Evolutionary conservation across 345 rosid genomes (phyloP).

Genomic region (Cardiospermum halicacabum): DNA sequence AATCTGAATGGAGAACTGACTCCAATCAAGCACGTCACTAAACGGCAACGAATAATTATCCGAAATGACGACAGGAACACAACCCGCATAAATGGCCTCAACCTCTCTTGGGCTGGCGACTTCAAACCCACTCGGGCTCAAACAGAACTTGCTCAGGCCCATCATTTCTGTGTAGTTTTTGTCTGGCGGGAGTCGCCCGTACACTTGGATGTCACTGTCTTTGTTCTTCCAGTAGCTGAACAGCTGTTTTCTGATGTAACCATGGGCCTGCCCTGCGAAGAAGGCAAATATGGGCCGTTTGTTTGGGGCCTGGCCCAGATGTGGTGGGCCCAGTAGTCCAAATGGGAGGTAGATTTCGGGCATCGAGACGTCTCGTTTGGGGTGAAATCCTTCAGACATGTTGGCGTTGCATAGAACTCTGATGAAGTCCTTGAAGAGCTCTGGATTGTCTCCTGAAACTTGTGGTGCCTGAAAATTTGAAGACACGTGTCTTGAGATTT

Average conservation of each 20-base stretch:
- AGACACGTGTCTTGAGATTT: no score
- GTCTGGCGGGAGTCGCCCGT: slow-evolving; percentile 29
- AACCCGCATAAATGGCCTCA: slow-evolving; percentile 38
- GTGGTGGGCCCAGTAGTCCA: slow-evolving; percentile 17
- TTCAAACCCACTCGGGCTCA: slow-evolving; percentile 56
- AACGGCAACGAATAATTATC: slow-evolving; percentile 41
- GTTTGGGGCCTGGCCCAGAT: slow-evolving; percentile 4
- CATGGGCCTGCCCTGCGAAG: slow-evolving; percentile 48
- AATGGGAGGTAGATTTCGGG: slow-evolving; percentile 36
- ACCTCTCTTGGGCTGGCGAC: slow-evolving; percentile 53
- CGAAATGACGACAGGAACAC: slow-evolving; percentile 48
- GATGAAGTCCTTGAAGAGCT: slow-evolving; percentile 27
- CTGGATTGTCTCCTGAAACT: slow-evolving; percentile 20
- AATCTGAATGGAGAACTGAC: slow-evolving; percentile 37
- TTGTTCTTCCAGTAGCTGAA: slow-evolving; percentile 38
- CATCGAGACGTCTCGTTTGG: slow-evolving; percentile 37
- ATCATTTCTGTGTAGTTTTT: slow-evolving; percentile 32
- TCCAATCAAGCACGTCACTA: slow-evolving; percentile 46
- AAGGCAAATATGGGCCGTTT: slow-evolving; percentile 40
- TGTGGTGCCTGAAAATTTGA: slow-evolving; percentile 37
- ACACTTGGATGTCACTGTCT: slow-evolving; percentile 41
- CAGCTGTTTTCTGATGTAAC: slow-evolving; percentile 28
- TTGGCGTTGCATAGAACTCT: slow-evolving; percentile 52
- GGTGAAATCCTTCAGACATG: slow-evolving; percentile 44
- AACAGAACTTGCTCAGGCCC: slow-evolving; percentile 40